These are phyloP conservation scores for Verticillium nonalfalfae DNA, from an alignment of 2,329 filamentous ascomycete species.

Conservation along the genomic window DNA sequence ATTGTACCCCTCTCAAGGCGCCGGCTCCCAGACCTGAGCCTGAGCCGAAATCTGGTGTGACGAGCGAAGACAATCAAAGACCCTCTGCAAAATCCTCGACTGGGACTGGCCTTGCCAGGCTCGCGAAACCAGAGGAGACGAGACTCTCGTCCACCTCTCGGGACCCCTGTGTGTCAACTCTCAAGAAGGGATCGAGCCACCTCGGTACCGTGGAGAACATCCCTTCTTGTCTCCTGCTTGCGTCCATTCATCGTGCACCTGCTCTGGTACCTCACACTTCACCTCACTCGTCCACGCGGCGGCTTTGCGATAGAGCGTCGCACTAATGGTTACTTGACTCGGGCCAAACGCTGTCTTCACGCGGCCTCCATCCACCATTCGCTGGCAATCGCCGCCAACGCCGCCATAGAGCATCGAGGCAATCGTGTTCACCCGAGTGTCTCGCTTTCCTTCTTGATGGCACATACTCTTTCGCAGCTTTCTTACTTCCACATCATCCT, in stretches of 20 bases:
- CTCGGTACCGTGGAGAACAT: background rate
- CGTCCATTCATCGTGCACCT: background rate
- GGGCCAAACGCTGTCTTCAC: background rate
- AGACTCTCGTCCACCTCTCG: background rate
- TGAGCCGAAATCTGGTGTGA: background rate
- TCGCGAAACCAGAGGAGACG: background rate
- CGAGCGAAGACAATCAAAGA: background rate
- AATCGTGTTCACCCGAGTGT: background rate
- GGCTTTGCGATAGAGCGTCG: background rate
- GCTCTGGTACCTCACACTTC: background rate
- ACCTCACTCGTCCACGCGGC: background rate
- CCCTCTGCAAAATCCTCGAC: background rate
- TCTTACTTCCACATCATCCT: background rate
- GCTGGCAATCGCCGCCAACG: background rate
- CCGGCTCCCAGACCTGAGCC: background rate
- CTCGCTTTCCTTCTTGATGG: background rate
- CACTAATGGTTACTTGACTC: background rate
- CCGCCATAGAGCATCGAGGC: background rate
- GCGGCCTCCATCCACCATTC: background rate
- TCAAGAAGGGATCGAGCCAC: background rate
- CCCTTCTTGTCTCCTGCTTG: background rate
- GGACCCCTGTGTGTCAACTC: background rate
- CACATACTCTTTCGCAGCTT: background rate
- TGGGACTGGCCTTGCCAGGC: background rate
- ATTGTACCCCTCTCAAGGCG: background rate